Evolutionary conservation across 345 rosid species (phyloP).

Genomic region (Eucalyptus leucophloia): DNA sequence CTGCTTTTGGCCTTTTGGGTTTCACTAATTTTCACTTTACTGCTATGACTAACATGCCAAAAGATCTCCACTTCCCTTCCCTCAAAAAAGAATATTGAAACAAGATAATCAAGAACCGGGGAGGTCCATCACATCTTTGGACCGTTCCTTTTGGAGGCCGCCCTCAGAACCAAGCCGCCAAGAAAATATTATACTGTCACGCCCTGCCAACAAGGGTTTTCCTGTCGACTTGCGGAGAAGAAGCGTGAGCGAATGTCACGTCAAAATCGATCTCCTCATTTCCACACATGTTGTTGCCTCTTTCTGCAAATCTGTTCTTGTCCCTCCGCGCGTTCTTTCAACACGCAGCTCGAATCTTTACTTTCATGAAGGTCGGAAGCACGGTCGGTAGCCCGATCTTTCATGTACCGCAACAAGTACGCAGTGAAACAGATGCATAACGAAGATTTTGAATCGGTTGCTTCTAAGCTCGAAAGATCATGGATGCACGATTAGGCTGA

Average conservation of each 20-base stretch:
- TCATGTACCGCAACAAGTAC: neutral
- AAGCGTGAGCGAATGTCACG: neutral
- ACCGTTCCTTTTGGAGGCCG: neutral
- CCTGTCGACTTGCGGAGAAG: neutral
- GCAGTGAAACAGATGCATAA: neutral
- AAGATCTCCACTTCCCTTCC: neutral
- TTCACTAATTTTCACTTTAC: neutral
- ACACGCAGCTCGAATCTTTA: neutral
- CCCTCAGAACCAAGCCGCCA: neutral
- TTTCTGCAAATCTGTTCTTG: neutral
- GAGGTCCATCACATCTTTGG: neutral
- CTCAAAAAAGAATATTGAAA: neutral
- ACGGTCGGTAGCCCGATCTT: neutral
- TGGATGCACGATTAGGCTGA: neutral
- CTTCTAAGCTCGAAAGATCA: neutral
- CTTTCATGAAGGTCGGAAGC: neutral
- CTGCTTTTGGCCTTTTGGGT: neutral
- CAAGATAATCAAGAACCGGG: neutral
- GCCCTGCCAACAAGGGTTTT: neutral
- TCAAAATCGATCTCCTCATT: neutral
- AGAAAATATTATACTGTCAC: neutral
- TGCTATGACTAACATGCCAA: neutral
- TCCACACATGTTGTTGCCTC: neutral
- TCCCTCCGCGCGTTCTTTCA: neutral
- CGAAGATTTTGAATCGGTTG: neutral